Base-by-base conservation (phyloP, 2,329 filamentous ascomycete species). In the Aspergillaceae sp. region DNA sequence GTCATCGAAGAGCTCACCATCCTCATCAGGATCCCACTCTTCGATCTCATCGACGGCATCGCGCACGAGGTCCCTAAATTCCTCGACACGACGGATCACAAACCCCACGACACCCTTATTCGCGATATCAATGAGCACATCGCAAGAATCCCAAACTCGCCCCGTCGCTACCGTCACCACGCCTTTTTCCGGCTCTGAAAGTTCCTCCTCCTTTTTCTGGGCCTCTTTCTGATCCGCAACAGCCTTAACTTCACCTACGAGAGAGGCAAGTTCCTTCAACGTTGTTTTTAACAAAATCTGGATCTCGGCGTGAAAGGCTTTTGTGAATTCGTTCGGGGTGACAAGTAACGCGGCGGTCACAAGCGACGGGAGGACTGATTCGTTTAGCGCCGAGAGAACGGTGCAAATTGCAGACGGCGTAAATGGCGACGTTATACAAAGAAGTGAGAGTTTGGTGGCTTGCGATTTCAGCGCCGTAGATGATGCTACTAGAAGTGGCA, bases 31-130 rank as follows among this genome's bases (percentile, higher is more conserved):
- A 19, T 83, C 81, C 88, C 90, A 96, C 56, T 91, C 87, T 62
- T 88, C 87, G 53, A 96, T 66, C 68, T 96, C 91, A 51, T 86
- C 80, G 55, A 94, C 78, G 0, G 88, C 85, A 69, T 96, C 91
- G 56, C 86, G 79, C 27, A 96, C 71, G 2, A 85, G 79, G 46
- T 86, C 86, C 36, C 81, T 74, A 67, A 84, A 87, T 62, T 89
- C 76, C 55, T 87, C 80, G 1, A 84, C 84, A 60, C 84, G 89
- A 54, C 77, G 74, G 0, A 85, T 75, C 41, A 91, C 75, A 47
- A 89, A 72, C 0, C 84, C 86, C 0, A 77, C 78, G 4, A 94
- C 76, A 0, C 88, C 89, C 27, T 81, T 68, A 4, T 73, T 74
- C 42, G 82, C 78, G 35, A 94, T 68, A 6, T 74, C 73, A 2